Percentiles rank a stretch among this genome's conserved stretches.
Conservation (phyloP, 176 grass and related monocot species). For the Raddia distichophylla region DNA sequence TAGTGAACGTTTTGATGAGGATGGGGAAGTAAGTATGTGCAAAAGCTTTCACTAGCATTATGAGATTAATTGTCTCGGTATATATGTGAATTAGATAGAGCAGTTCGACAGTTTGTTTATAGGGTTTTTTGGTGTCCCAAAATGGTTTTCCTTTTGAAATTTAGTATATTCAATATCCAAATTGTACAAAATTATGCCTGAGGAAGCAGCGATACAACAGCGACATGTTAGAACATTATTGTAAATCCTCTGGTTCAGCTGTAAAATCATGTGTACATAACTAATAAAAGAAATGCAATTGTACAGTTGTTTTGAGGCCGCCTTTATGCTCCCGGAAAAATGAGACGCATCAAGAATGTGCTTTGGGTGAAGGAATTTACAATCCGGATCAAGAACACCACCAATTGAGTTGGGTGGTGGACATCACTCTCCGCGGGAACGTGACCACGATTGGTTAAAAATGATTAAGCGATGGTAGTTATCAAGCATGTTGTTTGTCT, state of each 20-base stretch:
- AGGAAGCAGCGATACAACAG: background rate
- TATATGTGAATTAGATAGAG: background rate
- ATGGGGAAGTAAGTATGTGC: background rate
- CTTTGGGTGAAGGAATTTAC: background rate
- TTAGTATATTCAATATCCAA: background rate
- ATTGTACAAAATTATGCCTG: background rate
- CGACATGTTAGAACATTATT: background rate
- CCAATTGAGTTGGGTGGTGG: too few relatives aligned
- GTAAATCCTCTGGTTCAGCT: background rate
- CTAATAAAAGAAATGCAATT: background rate
- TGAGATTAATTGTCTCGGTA: background rate
- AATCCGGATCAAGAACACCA: background rate
- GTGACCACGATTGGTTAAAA: too few relatives aligned
- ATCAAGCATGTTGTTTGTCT: too few relatives aligned
- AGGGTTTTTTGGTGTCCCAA: background rate
- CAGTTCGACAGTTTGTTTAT: background rate
- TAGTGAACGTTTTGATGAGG: constrained; percentile 44
- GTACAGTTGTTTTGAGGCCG: background rate
- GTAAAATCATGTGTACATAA: background rate
- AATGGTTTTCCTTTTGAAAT: background rate
- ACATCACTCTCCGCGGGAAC: too few relatives aligned
- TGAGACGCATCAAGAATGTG: background rate
- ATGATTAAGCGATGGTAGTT: too few relatives aligned
- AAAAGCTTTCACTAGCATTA: background rate
- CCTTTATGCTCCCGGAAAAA: background rate